Conservation (phyloP, 2,329 filamentous ascomycete genomes). For the Bimuria novae-zelandiae region DNA sequence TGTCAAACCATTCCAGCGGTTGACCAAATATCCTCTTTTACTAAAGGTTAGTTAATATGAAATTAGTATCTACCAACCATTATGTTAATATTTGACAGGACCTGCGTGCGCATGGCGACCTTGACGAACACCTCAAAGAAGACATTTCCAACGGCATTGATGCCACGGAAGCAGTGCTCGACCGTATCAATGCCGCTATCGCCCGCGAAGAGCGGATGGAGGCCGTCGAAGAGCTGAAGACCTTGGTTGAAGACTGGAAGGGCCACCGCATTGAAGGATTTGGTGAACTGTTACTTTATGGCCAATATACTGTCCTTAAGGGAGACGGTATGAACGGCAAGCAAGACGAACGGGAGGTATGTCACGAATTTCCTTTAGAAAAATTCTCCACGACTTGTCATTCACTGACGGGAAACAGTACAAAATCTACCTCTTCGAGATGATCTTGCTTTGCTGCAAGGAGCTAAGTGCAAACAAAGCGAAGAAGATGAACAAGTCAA, state of each 20-base stretch:
- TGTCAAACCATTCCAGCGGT: conserved; percentile 92
- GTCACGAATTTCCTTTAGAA: conserved; percentile 32
- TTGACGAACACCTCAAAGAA: conserved; percentile 69
- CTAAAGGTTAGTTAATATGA: conserved; percentile 66
- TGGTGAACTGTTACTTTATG: conserved; percentile 83
- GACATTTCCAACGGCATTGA: conserved; percentile 79
- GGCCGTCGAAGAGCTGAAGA: conserved; percentile 79
- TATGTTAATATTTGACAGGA: conserved; percentile 60
- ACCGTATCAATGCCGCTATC: conserved; percentile 87
- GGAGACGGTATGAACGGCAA: conserved; percentile 72
- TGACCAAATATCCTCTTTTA: conserved; percentile 92
- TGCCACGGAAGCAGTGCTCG: conserved; percentile 79
- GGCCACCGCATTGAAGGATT: conserved; percentile 89
- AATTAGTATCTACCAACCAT: background rate
- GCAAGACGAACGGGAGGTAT: conserved; percentile 88
- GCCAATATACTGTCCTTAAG: conserved; percentile 89
- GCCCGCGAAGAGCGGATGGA: conserved; percentile 84
- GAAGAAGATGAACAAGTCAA: conserved; percentile 72
- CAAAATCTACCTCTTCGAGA: conserved; percentile 96
- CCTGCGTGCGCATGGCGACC: conserved; percentile 78
- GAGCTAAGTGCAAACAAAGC: conserved; percentile 85
- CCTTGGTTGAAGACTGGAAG: conserved; percentile 95
- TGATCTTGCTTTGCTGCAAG: conserved; percentile 95
- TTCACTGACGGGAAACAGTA: conserved; percentile 62
- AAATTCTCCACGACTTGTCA: background rate